Evolutionary conservation across 768 basidiomycete genomes (phyloP).

Genomic region (Cystofilobasidium bisporidii): DNA sequence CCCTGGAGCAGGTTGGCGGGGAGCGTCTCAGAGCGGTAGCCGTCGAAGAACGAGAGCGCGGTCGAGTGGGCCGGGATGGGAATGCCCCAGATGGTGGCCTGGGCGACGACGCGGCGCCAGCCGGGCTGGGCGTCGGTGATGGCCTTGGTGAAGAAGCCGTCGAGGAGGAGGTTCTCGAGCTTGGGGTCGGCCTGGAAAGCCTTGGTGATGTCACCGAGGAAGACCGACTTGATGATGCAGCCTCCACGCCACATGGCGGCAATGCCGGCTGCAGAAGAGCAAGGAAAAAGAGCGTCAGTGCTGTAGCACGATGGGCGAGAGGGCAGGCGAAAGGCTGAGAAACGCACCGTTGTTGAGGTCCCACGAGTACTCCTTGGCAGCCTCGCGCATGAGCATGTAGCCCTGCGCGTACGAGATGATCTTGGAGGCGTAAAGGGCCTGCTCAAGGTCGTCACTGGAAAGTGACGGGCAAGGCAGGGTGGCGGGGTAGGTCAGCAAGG

Average conservation of each 20-base stretch:
- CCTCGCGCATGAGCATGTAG: constrained; percentile 98
- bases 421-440: constrained; percentile 97
- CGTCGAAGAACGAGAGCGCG: constrained; percentile 87
- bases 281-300: background rate
- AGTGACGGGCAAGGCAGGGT: too few species aligned
- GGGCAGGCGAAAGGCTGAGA: background rate
- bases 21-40: constrained; percentile 88
- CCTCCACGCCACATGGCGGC: constrained; percentile 99
- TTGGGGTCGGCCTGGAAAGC: constrained; percentile 78
- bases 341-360: constrained; percentile 25
- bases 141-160: constrained; percentile 65
- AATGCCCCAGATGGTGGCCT: constrained; percentile 80
- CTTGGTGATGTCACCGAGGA: constrained; percentile 81
- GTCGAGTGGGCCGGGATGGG: constrained; percentile 69
- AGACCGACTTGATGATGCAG: constrained; percentile 95
- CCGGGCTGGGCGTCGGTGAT: constrained; percentile 91
- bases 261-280: constrained; percentile 81
- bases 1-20: constrained; percentile 92
- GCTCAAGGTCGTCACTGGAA: constrained; percentile 66
- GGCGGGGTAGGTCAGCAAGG: background rate
- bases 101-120: constrained; percentile 94
- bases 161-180: constrained; percentile 86
- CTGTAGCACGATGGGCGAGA: background rate
- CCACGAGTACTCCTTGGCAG: constrained; percentile 62
- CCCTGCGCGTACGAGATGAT: constrained; percentile 99